Base-by-base conservation (phyloP, 1,284 basidiomycete species). In the Ganoderma resinaceum region DNA sequence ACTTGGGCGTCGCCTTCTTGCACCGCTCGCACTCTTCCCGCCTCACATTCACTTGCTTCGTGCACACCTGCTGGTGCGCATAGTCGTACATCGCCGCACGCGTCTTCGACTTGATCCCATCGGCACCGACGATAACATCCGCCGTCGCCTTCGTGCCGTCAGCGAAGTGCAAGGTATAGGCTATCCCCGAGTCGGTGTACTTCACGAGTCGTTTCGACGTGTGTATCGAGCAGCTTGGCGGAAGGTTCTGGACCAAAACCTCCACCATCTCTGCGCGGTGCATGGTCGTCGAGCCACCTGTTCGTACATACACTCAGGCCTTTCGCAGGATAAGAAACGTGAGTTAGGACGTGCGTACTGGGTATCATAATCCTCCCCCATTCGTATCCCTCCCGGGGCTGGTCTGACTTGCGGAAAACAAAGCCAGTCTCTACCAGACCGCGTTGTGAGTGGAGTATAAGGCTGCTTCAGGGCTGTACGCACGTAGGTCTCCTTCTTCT, bases 231-330 rank as follows among this genome's bases (percentile, higher is more conserved):
- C 78, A 81, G 35, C 73, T 74, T n/a, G 71, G 26, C 0, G 80
- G 76, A 20, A 83, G 70, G 53, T 76, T 71, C 23, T 73, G 69
- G 23, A 75, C 70, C 2, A 82, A 73, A 16, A 82, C 75, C 33
- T 80, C 77, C 4, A 81, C 72, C 46, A 82, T 75, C 12, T 77
- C 75, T 1, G 80, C 78, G 2, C 81, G 75, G 62, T 78, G 76
- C 55, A 82, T 72, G 2, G 78, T 76, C n/a, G 79, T 71, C 16
- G 78, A 76, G 1, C 80, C 81, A 67, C 79, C 78, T 80, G 65
- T 29, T 12, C 76, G 35, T 35, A 53, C 8, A 42, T 38, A 38
- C 20, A 63, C 35, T 26, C 18, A n/a, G n/a, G n/a, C 40, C 16
- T 16, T 3, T 11, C 37, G 9, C 9, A 35, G 35, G 9, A 23